Evolutionary conservation across 108 stramenopile genomes (phyloP).

Genomic region (Epithemia pelagica): DNA sequence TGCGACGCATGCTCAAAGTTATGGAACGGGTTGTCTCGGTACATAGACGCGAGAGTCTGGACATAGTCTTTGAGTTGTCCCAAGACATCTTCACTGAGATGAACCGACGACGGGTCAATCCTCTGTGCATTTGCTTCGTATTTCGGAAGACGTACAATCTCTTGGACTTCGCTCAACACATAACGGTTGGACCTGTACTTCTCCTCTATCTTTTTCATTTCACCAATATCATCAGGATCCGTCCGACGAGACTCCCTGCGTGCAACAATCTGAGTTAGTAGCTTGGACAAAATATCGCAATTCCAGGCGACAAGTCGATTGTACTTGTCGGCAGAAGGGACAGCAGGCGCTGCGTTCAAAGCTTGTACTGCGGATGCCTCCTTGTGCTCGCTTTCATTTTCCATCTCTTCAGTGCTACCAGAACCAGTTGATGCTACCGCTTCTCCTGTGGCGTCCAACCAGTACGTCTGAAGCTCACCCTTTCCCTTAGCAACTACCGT

Average conservation of each 20-base stretch:
- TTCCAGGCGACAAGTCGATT: background rate
- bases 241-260: background rate
- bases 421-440: background rate
- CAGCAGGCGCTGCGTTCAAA: no score
- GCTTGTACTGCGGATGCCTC: no score
- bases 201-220: background rate
- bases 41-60: slow-evolving; percentile 20
- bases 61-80: slow-evolving; percentile 20
- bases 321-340: no score
- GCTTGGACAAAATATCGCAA: background rate
- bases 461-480: background rate
- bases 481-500: slow-evolving; percentile 1
- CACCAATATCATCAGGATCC: background rate
- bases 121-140: background rate
- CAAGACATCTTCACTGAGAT: no score
- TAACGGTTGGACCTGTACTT: no score
- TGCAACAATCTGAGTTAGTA: background rate
- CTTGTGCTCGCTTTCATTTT: background rate
- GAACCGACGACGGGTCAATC: slow-evolving; percentile 19
- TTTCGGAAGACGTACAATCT: background rate
- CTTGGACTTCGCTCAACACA: background rate
- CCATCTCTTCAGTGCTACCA: background rate
- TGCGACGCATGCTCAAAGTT: slow-evolving; percentile 42
- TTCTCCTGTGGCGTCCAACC: background rate
- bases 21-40: slow-evolving; percentile 20